These are phyloP conservation scores for Papiliotrema flavescens DNA, from an alignment of 1,284 basidiomycete species.

Conservation along the genomic window DNA sequence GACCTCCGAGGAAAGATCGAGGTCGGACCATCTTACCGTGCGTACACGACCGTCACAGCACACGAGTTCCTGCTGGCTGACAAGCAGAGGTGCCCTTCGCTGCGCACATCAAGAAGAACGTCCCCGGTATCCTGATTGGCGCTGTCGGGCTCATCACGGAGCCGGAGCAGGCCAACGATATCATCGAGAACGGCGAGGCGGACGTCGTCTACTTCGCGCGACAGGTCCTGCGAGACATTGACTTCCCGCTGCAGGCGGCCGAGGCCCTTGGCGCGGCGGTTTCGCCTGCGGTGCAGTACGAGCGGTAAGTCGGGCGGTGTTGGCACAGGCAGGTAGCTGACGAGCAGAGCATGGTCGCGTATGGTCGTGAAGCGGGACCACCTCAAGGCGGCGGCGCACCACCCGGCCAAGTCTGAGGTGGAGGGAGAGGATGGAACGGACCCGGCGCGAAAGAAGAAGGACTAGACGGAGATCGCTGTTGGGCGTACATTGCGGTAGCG, in stretches of 20 bases:
- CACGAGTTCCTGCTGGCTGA: conserved; percentile 1
- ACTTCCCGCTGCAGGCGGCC: conserved; percentile 47
- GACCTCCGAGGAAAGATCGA: conserved; percentile 59
- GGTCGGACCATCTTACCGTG: conserved; percentile 62
- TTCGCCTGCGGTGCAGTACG: conserved; percentile 45
- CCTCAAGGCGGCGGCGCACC: conserved; percentile 8
- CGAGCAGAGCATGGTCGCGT: conserved; percentile 56
- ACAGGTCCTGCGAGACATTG: conserved; percentile 51
- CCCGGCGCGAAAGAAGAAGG: background rate
- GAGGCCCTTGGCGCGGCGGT: conserved; percentile 44
- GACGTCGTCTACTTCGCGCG: conserved; percentile 68
- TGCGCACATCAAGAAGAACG: conserved; percentile 62
- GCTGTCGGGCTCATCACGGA: conserved; percentile 72
- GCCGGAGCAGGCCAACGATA: conserved; percentile 62
- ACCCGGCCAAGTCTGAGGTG: conserved; percentile 15
- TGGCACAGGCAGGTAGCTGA: background rate
- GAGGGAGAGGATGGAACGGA: conserved; percentile 24
- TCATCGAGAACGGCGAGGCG: conserved; percentile 62
- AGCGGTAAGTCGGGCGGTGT: conserved; percentile 19
- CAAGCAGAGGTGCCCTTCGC: conserved; percentile 63
- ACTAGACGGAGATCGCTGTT: no score
- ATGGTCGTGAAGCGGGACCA: conserved; percentile 50
- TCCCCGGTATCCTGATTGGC: conserved; percentile 58
- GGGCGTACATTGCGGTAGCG: no score
- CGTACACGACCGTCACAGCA: conserved; percentile 32